Evolutionary conservation across 1,284 basidiomycete species (phyloP), one percentile per base, ranked within the genome.

Genomic region (Phylloporus gajari): DNA sequence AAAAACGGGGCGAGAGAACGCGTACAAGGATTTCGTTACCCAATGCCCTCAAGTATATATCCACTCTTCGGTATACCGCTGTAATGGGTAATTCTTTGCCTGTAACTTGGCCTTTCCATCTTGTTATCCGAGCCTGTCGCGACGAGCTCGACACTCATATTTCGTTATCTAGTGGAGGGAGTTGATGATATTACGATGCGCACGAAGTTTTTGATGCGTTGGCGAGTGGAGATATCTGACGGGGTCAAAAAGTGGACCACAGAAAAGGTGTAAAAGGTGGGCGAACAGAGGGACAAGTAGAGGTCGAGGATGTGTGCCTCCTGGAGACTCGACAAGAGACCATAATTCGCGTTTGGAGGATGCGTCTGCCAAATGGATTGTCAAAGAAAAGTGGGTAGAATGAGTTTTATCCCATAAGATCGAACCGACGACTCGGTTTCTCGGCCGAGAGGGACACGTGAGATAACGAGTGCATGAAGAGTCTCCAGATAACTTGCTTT

Each of bases 311-410:
- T 91, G 68, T 94, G 92, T 9, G 93, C 92, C 84, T 95, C 95
- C 79, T 93, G 90, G 68, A 93, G 86, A 74, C 86, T 90, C n/a
- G 89, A 86, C 56, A 95, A 85, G 2, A 94, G 88, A 25, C 88
- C 94, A 73, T 94, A 95, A 85, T 95, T 95, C 11, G 89, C 92
- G 75, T 95, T 94, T 25, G 94, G 93, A 15, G 93, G 83, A 72
- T 95, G 95, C 15, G 94, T 95, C 72, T 90, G 84, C 94, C 94
- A 95, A 67, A 95, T n/a, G 82, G 0, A 94, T 93, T 95, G 69
- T 60, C 60, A 63, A 35, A 68, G 46, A 67, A 68, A 64, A 74
- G 21, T 30, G 19, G 48, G 13, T 51, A 25, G 12, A 51, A 32
- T 23, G 68, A 38, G n/a, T 94, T 94, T 82, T 94, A 92, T 13